Evolutionary conservation across 805 yeast species (phyloP), one percentile per base, ranked within the genome.

Genomic region (Kockiozyma suomiensis): DNA sequence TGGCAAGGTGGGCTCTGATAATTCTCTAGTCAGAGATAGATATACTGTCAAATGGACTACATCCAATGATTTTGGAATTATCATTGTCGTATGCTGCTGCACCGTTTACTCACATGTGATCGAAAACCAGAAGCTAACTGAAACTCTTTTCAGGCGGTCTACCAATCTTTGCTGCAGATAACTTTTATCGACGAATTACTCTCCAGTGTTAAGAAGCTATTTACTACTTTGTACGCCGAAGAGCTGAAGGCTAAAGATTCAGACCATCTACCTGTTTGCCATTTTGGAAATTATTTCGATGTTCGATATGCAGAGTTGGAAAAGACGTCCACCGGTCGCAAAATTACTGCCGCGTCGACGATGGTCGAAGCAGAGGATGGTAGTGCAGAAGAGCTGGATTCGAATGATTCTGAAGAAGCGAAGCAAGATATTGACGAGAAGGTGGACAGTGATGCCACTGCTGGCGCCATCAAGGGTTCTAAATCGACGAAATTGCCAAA

Each of bases 11-110:
- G 54, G 61, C 47, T 15, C 52, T n/a, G 57, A 37, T 13, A 33
- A 47, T 25, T 43, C 71, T 62, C 32, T 66, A 68, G 50, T 69
- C 60, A 43, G 68, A 21, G 79, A 77, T 61, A 72, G 79, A 38
- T 74, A 78, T 74, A 75, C 83, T 45, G 74, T 84, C 54, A 78
- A 80, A 59, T 79, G 79, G 66, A 64, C 74, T 62, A 67, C 79
- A 56, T 68, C 76, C 55, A 76, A 78, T 67, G 79, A 78, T 41
- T 72, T 79, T 19, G 78, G 76, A 23, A 61, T 82, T n/a, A 75
- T 78, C 35, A 76, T 73, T 53, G 74, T 71, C 25, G 67, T 65
- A 53, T 19, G 61, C n/a, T 28, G 7, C 28, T n/a, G n/a, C n/a
- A n/a, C n/a, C n/a, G n/a, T n/a, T n/a, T n/a, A n/a, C n/a, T n/a